Evolutionary conservation across 2,329 filamentous ascomycete genomes (phyloP), one percentile per base, ranked within the genome.

Genomic region (Fusarium sp.): DNA sequence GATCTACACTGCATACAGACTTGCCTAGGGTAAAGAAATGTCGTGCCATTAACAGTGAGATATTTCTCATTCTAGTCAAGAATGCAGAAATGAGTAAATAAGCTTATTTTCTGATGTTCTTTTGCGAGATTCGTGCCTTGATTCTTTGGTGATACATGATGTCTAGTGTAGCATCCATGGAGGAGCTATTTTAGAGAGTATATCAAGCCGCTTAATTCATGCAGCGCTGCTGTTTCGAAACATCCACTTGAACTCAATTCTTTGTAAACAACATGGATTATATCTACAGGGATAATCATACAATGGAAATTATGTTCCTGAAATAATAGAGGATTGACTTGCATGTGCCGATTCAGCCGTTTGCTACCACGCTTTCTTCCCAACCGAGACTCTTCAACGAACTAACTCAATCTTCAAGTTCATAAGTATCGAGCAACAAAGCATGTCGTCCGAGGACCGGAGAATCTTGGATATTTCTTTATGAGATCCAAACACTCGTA

Each of bases 1-100:
- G 43, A 68, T 69, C 50, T 37, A 41, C 49, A n/a, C 46, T 45
- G 45, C 59, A 45, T 51, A n/a, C 5, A 37, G 34, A 11, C 34
- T 0, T 37, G 10, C 34, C 34, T 37, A 60, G 23, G 47, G 47
- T 45, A 28, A 25, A 14, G 18, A 47, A 45, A 27, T 23, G n/a
- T 43, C 21, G 13, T 41, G n/a, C 34, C 13, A 51, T 47, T 27
- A 20, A 28, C 13, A 51, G 40, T 16, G 25, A 41, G 21, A 20
- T 25, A 8, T 12, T 25, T 12, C 6, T 50, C 4, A 18, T 18
- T 18, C 7, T 2, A 9, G 34, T 0, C 0, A 37, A 37, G 18
- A 37, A 37, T 37, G 4, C 5, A 37, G 34, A 37, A 0, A 37
- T 0, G 3, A 37, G n/a, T 12, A 37, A 2, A 23, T 41, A 43